Conservation (phyloP, 495 filamentous ascomycete species). For the Trichocladium antarcticum region DNA sequence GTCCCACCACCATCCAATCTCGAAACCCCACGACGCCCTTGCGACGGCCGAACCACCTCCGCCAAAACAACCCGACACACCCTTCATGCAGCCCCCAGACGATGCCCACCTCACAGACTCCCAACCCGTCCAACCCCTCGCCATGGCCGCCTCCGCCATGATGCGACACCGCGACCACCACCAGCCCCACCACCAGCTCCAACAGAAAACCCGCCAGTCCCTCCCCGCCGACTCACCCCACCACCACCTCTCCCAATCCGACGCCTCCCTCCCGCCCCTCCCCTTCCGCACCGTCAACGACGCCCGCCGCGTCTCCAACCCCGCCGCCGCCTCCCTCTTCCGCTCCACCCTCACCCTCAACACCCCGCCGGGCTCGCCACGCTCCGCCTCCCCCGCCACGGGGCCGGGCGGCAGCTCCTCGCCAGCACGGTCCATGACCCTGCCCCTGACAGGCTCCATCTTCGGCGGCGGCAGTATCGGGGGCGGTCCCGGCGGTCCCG, state of each 20-base stretch:
- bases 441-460: slow-evolving; percentile 34
- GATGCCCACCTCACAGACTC: slow-evolving; percentile 31
- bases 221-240: slow-evolving; percentile 17
- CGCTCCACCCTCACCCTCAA: slow-evolving; percentile 39
- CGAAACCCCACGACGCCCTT: too few species aligned
- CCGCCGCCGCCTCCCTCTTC: slow-evolving; percentile 39
- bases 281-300: slow-evolving; percentile 34
- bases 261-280: slow-evolving; percentile 39
- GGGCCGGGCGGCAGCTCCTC: slow-evolving; percentile 27
- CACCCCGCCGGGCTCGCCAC: slow-evolving; percentile 34
- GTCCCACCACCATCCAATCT: too few species aligned
- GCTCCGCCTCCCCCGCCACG: slow-evolving; percentile 47
- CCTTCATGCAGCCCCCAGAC: slow-evolving; percentile 37
- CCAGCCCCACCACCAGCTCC: slow-evolving; percentile 8
- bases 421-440: slow-evolving; percentile 35
- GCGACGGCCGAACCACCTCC: too few species aligned
- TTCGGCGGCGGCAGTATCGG: slow-evolving; percentile 25
- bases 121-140: slow-evolving; percentile 32
- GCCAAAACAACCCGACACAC: neutral
- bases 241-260: slow-evolving; percentile 30
- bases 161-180: slow-evolving; percentile 2
- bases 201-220: slow-evolving; percentile 25
- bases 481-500: too few species aligned
- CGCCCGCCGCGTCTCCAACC: slow-evolving; percentile 24
- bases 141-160: slow-evolving; percentile 32